Base-by-base conservation (phyloP, 306 rosid species). In the Vachellia collinsii region DNA sequence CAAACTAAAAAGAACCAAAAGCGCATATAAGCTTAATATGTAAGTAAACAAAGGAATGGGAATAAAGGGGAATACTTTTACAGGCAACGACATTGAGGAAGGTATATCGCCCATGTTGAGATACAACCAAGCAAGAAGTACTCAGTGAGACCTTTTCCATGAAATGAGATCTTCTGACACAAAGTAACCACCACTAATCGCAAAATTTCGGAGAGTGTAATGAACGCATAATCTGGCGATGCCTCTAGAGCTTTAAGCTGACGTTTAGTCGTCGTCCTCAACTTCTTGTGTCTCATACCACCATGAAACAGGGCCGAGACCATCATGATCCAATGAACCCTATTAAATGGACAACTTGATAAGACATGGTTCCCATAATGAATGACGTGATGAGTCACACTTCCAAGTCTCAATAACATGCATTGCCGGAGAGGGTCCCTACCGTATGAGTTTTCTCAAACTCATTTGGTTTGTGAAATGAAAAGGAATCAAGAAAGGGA, bases 281-380 rank as follows among this genome's bases (percentile, higher is more conserved):
- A 74, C 8, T 29, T 74, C 68, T 74, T 56, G 53, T 6, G 78
- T 22, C 20, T 54, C 78, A 41, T 23, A 62, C 72, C 80, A 76
- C 72, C 80, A 76, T 11, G 80, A 61, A 42, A 76, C 80, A 62
- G 80, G 72, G 29, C 80, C 80, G 2, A 76, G 80, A n/a, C 72
- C 80, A 61, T 76, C 80, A 17, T 61, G 80, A 76, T 76, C 72
- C 51, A 74, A 20, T 39, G 78, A 74, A 38, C 78, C 78, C 78
- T 74, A 39, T 56, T 39, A 38, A 74, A 58, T 38, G 56, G 53
- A 74, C 67, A 37, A 73, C 6, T 0, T 56, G 53, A 22, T 56
- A 56, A 74, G 51, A 22, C 44, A 70, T 42, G 56, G 6, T 43
- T 70, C 56, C 38, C 51, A 70, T 70, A 44, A 22, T 70, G 20